These are phyloP conservation scores for Areca catechu DNA, from an alignment of 176 grass and related monocot genomes.

Conservation along the genomic window DNA sequence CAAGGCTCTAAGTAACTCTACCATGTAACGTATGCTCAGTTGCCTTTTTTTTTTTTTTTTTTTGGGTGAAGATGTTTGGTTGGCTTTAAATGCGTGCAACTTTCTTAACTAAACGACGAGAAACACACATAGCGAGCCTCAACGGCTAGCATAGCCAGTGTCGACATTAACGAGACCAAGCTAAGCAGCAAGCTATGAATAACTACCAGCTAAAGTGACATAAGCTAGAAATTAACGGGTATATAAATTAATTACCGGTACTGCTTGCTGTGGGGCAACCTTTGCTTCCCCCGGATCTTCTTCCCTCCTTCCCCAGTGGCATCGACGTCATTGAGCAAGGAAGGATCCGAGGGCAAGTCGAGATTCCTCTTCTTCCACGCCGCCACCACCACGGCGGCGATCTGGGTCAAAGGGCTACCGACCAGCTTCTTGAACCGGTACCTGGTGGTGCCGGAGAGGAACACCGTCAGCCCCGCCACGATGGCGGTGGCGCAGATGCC, in stretches of 20 bases:
- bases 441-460: constrained; percentile 26
- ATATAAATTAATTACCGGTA: constrained; percentile 22
- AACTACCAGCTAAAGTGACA: too few relatives aligned
- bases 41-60: too few relatives aligned
- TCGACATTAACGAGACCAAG: too few relatives aligned
- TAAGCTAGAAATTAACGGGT: neutral
- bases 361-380: constrained; percentile 32
- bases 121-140: too few relatives aligned
- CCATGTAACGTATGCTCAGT: too few relatives aligned
- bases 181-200: too few relatives aligned
- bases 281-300: constrained; percentile 18
- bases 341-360: constrained; percentile 25
- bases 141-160: too few relatives aligned
- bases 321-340: constrained; percentile 25
- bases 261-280: constrained; percentile 30
- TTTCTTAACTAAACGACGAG: too few relatives aligned
- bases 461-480: constrained; percentile 21
- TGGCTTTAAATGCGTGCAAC: too few relatives aligned
- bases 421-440: constrained; percentile 57
- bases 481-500: constrained; percentile 14
- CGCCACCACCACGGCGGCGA: constrained; percentile 21
- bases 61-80: too few relatives aligned
- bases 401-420: constrained; percentile 38
- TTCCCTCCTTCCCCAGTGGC: constrained; percentile 3
- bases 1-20: too few relatives aligned